Base-by-base conservation (phyloP, 1,139 yeast genomes). In the Sugiyamaella grinbergsii region DNA sequence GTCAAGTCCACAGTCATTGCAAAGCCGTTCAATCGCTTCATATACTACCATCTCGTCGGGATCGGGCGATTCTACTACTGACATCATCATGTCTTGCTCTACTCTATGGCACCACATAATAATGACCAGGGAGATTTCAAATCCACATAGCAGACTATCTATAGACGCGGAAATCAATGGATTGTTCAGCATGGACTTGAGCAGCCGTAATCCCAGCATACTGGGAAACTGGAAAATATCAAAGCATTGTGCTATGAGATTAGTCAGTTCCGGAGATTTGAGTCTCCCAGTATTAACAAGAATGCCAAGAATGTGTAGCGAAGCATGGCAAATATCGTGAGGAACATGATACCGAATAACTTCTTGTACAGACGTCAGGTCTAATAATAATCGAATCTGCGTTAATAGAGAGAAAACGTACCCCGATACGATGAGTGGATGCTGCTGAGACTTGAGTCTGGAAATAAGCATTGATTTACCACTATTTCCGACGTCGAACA, bases 71-170 rank as follows among this genome's bases (percentile, higher is more conserved):
- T 56, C 59, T 42, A 44, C 48, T 3, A 33, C 49, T 4, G 50
- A 19, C 50, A 45, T 42, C 43, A 36, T 46, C 52, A 45, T 50
- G 47, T 49, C 59, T 22, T 51, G 58, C 43, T 66, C 69, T 16
- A 65, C 61, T n/a, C 65, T 57, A 36, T 63, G 63, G 45, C 64
- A 59, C 71, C 71, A 67, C 60, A 65, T 62, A 16, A 65, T 55
- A 16, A 67, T 54, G 6, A 63, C 57, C 33, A 66, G 50, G 0
- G 62, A 53, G 23, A 64, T 47, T 50, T 67, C 70, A 32, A 64
- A 62, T 11, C 60, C 58, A 16, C 60, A 52, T 33, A 63, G 50
- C 13, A 63, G 36, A 34, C 59, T 52, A 37, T 64, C 67, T n/a
- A 59, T 54, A 22, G 56, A 51, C 1, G 59, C 55, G 15, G 58